Evolutionary conservation across 305 asterid species (phyloP), one percentile per base, ranked within the genome.

Genomic region (Fraxinus sp.): DNA sequence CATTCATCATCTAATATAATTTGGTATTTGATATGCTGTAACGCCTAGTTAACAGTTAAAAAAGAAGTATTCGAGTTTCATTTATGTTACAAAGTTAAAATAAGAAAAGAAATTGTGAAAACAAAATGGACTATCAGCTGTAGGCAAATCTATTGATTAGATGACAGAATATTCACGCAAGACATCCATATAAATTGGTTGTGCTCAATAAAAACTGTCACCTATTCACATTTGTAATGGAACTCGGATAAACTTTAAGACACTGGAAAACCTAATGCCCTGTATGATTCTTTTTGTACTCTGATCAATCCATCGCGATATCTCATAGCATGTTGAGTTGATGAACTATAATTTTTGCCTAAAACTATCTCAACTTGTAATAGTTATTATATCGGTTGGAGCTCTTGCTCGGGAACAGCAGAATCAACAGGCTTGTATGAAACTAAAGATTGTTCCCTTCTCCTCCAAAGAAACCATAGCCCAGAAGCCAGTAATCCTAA

Each of bases 361-460:
- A 64, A 64, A 36, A 28, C 36, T 5, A 22, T 7, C 57, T 36
- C 13, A 8, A 37, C 59, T 32, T 4, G 7, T 26, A 77, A 6
- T 28, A 79, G 82, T 66, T 66, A 24, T 86, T 90, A 89, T 77
- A 93, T 86, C 14, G 98, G 98, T 88, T 93, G 98, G 37, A 95
- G 97, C 86, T 95, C 98, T 84, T 93, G 98, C 90, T 95, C 98
- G 5, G 95, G 91, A 46, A 86, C 86, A 68, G 83, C 90, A 68
- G 93, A 74, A 81, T 92, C 93, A 28, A 93, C 97, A 0, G 96
- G 98, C 86, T 92, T 90, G 95, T 93, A 95, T n/a, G 97, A 46
- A 39, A 80, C 28, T 24, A 77, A 26, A 7, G 87, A 85, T 66
- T 33, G 86, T 78, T 88, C 83, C 83, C 88, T 77, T 41, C 83